A percentile compares a stretch with the other conserved stretches of the same genome.
Evolutionary conservation across 768 basidiomycete species (phyloP).

Genomic region (Leccinum boreale): DNA sequence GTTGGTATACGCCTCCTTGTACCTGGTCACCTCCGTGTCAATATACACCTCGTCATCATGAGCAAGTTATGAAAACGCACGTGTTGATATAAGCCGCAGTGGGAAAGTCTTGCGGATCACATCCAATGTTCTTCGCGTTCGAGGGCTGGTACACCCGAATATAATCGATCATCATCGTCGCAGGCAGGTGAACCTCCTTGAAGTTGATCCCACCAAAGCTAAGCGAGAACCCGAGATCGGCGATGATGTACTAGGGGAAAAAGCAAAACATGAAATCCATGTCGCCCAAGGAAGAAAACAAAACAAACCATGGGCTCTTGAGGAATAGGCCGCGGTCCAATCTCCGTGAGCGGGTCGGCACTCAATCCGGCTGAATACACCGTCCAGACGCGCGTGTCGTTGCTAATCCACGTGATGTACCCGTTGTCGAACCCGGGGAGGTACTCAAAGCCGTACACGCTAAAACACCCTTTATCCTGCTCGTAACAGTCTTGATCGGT

Average conservation of each 20-base stretch:
- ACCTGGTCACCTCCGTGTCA: slow-evolving; percentile 23
- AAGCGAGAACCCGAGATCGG: slow-evolving; percentile 65
- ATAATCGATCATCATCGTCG: slow-evolving; percentile 73
- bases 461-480: slow-evolving; percentile 38
- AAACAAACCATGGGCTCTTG: slow-evolving; percentile 63
- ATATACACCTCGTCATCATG: background rate
- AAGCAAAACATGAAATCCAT: background rate
- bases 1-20: slow-evolving; percentile 45
- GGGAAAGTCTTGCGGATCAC: slow-evolving; percentile 70
- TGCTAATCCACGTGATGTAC: slow-evolving; percentile 71
- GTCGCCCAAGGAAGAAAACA: background rate
- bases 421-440: slow-evolving; percentile 44
- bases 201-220: slow-evolving; percentile 69
- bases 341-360: slow-evolving; percentile 48
- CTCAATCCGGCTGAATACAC: slow-evolving; percentile 46
- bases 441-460: slow-evolving; percentile 56
- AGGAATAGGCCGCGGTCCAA: slow-evolving; percentile 56
- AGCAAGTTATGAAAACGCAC: slow-evolving; percentile 35
- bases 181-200: slow-evolving; percentile 48
- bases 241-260: slow-evolving; percentile 55
- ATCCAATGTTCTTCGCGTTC: slow-evolving; percentile 50
- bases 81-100: slow-evolving; percentile 73
- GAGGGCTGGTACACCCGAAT: slow-evolving; percentile 72
- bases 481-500: slow-evolving; percentile 47
- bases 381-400: slow-evolving; percentile 56